Evolutionary conservation across 78 protist species (phyloP), one percentile per base, ranked within the genome.

Genomic region (Pelomyxa schiedti): DNA sequence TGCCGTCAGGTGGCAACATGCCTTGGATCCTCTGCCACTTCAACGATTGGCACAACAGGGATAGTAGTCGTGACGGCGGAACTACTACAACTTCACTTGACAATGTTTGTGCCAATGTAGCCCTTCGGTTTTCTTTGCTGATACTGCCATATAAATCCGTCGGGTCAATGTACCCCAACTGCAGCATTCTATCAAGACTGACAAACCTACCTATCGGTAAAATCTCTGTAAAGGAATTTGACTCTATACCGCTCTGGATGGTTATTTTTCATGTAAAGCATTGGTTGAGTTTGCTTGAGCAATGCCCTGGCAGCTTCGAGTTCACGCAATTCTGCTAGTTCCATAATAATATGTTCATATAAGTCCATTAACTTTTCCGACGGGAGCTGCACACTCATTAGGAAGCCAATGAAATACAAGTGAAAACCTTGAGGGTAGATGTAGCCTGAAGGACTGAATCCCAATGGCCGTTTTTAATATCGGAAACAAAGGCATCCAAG

Each of bases 21-120:
- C 85, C 58, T 76, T 1, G 24, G n/a, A 47, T 28, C 35, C 35
- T 74, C 68, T 86, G 90, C 79, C 80, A 86, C 77, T 86, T 86
- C 43, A 86, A 35, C 24, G 90, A 71, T 3, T 84, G 88, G 7
- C 65, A 32, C 26, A 86, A 53, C 6, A 86, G 38, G 3, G 88
- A 26, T 35, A 86, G 28, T 8, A 86, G 53, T 0, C 90, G 83
- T 7, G 81, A 29, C 3, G 90, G 86, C 28, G 82, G 86, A 22
- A 71, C 86, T 1, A 65, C 88, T 6, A 0, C 4, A 9, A 40
- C 78, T 42, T 67, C 43, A 6, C 65, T 63, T 28, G 24, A 4
- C 2, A 70, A 68, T 4, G 78, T 72, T 69, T 9, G 29, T 9
- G 70, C 70, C 24, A 66, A 8, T 8, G 65, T 9, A 9, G 70